phyloP scores from a whole-genome alignment of 495 filamentous ascomycete genomes.

The Rhypophila decipiens region DNA sequence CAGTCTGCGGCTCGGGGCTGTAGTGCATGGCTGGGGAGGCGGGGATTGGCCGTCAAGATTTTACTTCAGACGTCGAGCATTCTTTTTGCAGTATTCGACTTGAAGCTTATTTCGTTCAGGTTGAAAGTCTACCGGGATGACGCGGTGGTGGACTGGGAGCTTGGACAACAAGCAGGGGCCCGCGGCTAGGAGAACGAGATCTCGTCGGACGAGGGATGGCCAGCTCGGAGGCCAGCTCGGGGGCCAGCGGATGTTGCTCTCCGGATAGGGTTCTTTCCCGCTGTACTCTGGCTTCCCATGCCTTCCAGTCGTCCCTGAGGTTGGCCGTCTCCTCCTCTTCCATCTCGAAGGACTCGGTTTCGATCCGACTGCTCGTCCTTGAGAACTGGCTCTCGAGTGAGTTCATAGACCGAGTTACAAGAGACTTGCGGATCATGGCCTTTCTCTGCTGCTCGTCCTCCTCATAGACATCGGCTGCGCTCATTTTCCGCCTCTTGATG shows the following conservation, averaged over 20 bases:
- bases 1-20: not conserved
- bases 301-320: constrained; percentile 26
- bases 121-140: not conserved
- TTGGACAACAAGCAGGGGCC: constrained; percentile 2
- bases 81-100: not conserved
- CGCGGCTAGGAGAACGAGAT: constrained; percentile 17
- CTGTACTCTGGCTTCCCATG: constrained; percentile 22
- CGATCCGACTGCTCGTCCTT: constrained; percentile 3
- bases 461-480: constrained; percentile 13
- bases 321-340: constrained; percentile 12
- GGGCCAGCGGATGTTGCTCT: constrained; percentile 21
- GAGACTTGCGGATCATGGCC: constrained; percentile 42
- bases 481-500: constrained; percentile 19
- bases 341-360: constrained; percentile 9
- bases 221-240: constrained; percentile 14
- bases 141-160: not conserved
- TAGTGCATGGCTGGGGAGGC: no score
- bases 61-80: not conserved
- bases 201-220: constrained; percentile 22
- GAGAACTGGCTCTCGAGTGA: constrained; percentile 4
- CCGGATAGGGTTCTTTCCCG: constrained; percentile 19
- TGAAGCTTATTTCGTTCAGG: not conserved
- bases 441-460: constrained; percentile 34
- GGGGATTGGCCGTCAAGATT: not conserved
- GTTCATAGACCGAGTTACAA: constrained; percentile 31